Base-by-base conservation (phyloP, 2,329 filamentous ascomycete genomes). In the Exophiala sideris region DNA sequence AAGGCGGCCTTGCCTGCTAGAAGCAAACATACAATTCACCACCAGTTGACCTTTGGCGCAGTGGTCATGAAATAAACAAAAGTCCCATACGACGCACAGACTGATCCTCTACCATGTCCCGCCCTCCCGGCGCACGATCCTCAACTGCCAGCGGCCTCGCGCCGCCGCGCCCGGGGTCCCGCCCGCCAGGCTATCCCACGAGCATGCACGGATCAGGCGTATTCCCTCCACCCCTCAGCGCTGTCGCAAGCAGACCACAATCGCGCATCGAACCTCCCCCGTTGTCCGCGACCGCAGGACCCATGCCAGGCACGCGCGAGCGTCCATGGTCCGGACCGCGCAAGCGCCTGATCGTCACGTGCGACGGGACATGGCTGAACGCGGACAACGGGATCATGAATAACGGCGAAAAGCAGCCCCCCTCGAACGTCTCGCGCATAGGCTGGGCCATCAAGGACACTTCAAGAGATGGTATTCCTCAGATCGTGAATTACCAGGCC, bases 401-500 rank as follows among this genome's bases (percentile, higher is more conserved):
- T 14, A 64, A 64, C 18, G 63, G 62, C 11, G 54, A 62, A 38
- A 62, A 61, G 29, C 60, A 66, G 48, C 63, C 64, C 3, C 70
- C 71, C 2, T 71, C 70, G 6, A 74, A 74, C 52, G 70, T 74
- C 16, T 72, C 70, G 1, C 66, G 70, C 1, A 65, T 74, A 24
- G 63, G 64, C 2, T 67, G 71, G 47, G 69, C 69, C 5, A 60
- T 73, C 18, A 65, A 65, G 16, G 62, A 65, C 45, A 65, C 65
- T 6, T 68, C 68, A 34, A 55, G 60, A 34, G 59, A 67, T 41
- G 67, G 67, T 2, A 65, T 70, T 32, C 67, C 68, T 1, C 72
- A 74, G 51, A 68, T 74, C 20, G 66, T 71, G 20, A 73, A 70
- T 53, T 74, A 74, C 53, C 71, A 73, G 45, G 68, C 70, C 10